phyloP scores from a whole-genome alignment of 2,329 filamentous ascomycete species.

The Claviceps pazoutovae region DNA sequence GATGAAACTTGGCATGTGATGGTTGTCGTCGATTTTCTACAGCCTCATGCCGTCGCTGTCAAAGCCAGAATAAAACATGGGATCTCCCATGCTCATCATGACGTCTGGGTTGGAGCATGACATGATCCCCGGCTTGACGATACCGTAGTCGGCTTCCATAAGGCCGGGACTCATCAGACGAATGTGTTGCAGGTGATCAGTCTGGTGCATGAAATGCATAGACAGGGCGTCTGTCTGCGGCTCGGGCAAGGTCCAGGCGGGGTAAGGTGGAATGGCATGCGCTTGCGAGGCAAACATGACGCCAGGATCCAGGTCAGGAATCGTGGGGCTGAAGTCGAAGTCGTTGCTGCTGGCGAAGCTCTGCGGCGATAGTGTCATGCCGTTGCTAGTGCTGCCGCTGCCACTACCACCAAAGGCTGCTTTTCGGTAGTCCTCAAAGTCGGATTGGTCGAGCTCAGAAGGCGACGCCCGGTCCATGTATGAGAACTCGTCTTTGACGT shows the following conservation, averaged over 20 bases:
- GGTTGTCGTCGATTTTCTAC: conserved; percentile 7
- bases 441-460: conserved; percentile 40
- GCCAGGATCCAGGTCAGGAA: conserved; percentile 19
- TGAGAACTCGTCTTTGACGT: conserved; percentile 8
- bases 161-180: conserved; percentile 35
- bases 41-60: conserved; percentile 31
- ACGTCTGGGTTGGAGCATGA: conserved; percentile 38
- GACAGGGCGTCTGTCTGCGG: conserved; percentile 14
- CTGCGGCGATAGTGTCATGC: conserved; percentile 37
- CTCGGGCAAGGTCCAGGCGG: conserved; percentile 18
- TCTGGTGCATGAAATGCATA: conserved; percentile 29
- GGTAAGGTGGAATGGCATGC: conserved; percentile 19
- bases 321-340: conserved; percentile 23
- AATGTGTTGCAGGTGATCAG: conserved; percentile 25
- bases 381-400: conserved; percentile 11
- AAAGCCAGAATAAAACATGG: conserved; percentile 43
- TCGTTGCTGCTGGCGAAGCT: conserved; percentile 30
- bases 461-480: conserved; percentile 33
- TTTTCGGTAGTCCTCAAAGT: conserved; percentile 41
- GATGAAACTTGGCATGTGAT: too few species aligned
- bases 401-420: conserved; percentile 27
- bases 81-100: conserved; percentile 43
- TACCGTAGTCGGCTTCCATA: conserved; percentile 37
- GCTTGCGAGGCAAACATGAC: conserved; percentile 23
- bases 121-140: conserved; percentile 41